These are phyloP conservation scores for Tremella mesenterica DNA, from an alignment of 768 basidiomycete genomes.

Conservation along the genomic window DNA sequence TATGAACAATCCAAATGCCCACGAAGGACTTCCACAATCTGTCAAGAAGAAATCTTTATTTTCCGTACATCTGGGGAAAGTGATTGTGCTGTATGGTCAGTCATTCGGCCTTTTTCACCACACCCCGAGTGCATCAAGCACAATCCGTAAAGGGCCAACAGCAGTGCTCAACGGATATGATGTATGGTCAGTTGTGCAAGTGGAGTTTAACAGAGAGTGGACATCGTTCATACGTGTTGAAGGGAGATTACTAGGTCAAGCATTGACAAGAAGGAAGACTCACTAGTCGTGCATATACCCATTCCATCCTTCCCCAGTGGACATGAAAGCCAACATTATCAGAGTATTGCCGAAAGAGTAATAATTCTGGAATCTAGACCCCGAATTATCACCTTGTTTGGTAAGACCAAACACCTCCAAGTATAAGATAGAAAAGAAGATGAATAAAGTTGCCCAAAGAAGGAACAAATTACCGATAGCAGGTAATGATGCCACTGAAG, in stretches of 20 bases:
- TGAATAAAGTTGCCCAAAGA: constrained; percentile 80
- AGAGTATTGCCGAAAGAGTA: constrained; percentile 67
- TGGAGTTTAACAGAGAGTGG: too few relatives aligned
- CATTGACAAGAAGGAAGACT: constrained; percentile 38
- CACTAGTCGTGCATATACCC: constrained; percentile 96
- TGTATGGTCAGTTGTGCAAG: constrained; percentile 7
- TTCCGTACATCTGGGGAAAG: constrained; percentile 73
- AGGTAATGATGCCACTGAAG: constrained; percentile 80
- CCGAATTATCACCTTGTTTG: constrained; percentile 62
- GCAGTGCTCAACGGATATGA: constrained; percentile 11
- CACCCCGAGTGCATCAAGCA: too few relatives aligned
- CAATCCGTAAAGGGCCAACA: too few relatives aligned
- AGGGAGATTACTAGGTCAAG: too few relatives aligned
- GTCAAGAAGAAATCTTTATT: constrained; percentile 52
- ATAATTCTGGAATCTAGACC: constrained; percentile 66
- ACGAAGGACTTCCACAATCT: constrained; percentile 76
- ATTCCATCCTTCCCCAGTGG: constrained; percentile 96
- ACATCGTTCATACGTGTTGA: too few relatives aligned
- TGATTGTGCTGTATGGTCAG: constrained; percentile 67
- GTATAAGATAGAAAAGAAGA: constrained; percentile 81
- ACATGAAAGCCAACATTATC: constrained; percentile 86
- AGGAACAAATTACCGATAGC: constrained; percentile 74
- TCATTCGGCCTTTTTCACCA: too few relatives aligned
- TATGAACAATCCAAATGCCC: constrained; percentile 82
- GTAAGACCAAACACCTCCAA: constrained; percentile 87